Evolutionary conservation across 805 yeast genomes (phyloP).

Genomic region (Wickerhamomyces silvicola): DNA sequence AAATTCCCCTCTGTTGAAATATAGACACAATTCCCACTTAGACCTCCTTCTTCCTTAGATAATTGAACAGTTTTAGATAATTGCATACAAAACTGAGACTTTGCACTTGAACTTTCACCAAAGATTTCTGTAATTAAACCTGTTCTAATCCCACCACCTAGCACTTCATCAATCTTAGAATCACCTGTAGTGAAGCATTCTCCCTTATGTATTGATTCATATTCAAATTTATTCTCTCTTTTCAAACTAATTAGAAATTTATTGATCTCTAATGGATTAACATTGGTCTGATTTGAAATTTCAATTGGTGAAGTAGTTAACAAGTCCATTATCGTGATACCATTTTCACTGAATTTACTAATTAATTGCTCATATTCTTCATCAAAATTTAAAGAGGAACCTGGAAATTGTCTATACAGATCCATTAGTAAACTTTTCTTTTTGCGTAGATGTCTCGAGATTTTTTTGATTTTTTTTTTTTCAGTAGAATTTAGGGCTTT

Average conservation of each 20-base stretch:
- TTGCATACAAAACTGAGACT: slow-evolving; percentile 73
- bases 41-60: slow-evolving; percentile 40
- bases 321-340: slow-evolving; percentile 35
- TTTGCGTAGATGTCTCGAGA: no score
- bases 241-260: slow-evolving; percentile 18
- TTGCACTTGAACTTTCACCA: slow-evolving; percentile 84
- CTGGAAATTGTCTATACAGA: slow-evolving; percentile 34
- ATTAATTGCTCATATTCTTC: slow-evolving; percentile 25
- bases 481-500: no score
- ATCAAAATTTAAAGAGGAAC: slow-evolving; percentile 28
- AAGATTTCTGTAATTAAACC: slow-evolving; percentile 65
- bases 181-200: slow-evolving; percentile 49
- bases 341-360: slow-evolving; percentile 21
- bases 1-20: slow-evolving; percentile 74
- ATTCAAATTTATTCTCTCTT: neutral
- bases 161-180: slow-evolving; percentile 36
- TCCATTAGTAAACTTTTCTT: slow-evolving; percentile 27
- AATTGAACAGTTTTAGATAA: slow-evolving; percentile 54
- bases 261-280: slow-evolving; percentile 28
- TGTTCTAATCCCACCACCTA: slow-evolving; percentile 52
- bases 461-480: no score
- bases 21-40: slow-evolving; percentile 50
- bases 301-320: slow-evolving; percentile 30
- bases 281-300: slow-evolving; percentile 26
- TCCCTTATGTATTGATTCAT: slow-evolving; percentile 8